Base-by-base conservation (phyloP, 2,329 filamentous ascomycete species). In the Cytospora schulzeri region DNA sequence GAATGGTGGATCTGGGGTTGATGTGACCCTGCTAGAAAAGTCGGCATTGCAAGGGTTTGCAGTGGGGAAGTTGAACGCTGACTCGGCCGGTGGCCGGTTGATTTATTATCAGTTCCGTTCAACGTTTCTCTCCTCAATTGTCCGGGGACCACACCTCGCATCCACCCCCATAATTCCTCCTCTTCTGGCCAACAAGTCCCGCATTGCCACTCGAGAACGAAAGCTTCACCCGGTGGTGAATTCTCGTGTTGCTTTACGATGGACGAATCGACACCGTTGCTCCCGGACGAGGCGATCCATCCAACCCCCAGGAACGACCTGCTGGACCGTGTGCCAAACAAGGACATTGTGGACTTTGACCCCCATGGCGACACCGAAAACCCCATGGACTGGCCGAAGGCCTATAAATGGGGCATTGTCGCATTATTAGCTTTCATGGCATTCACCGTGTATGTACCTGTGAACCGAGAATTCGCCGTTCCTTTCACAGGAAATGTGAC, bases 391-490 rank as follows among this genome's bases (percentile, higher is more conserved):
- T 88, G 85, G 85, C 78, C 81, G 0, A 68, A 69, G 3, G 67
- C 75, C 1, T 84, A 83, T 73, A 85, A 85, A 72, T 83, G 82
- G 80, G 73, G 76, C 28, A 78, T 87, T 57, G 82, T 85, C n/a
- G 69, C 75, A 22, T 70, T 87, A 41, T 75, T 87, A 31, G 80
- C 81, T 24, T 76, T 82, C 57, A 84, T 82, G 78, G 80, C 82
- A 0, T 87, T 86, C 66, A 84, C 82, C 0, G 83, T 86, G 82
- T 85, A 78, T 28, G 77, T 70, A 33, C 45, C 15, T 12, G 22
- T 52, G 8, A 2, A 62, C 41, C 41, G 58, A 35, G 24, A 41
- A 33, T 33, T 45, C 1, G 15, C 12, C 2, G 5, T 24, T 48
- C 8, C 26, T 4, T 3, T 15, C 19, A 14, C 26, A 17, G 15